Evolutionary conservation across 1,284 basidiomycete genomes (phyloP), one percentile per base, ranked within the genome.

Genomic region (Bjerkandera adusta): DNA sequence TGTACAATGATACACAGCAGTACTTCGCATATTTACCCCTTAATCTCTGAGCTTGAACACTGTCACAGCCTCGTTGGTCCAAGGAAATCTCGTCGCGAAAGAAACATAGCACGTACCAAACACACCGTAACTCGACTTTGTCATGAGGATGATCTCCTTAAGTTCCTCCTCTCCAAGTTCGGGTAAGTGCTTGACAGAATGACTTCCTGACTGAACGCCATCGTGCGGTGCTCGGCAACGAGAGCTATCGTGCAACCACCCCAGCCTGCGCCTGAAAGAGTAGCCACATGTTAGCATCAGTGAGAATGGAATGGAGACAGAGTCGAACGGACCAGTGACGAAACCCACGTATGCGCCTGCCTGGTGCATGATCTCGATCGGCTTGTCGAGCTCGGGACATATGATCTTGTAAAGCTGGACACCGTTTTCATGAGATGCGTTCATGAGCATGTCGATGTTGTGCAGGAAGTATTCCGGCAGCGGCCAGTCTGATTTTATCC

Each of bases 171-270:
- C 76, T 35, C 75, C 71, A 25, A 94, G 64, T 5, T 68, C 68
- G n/a, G n/a, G n/a, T n/a, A n/a, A n/a, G 46, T 72, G 71, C 65
- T 87, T 93, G 8, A 81, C 77, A 16, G 62, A 66, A 61, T 79
- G 20, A 94, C 69, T 50, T 72, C 70, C 50, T 68, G 61, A 39
- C 93, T 83, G 60, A 95, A 93, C n/a, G 60, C 53, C 0, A 77
- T 72, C 3, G 90, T 86, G 29, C 76, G 60, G n/a, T 71, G 66
- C 55, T 87, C 83, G 5, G 79, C 75, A 3, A 95, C 85, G 15
- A 95, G 75, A 13, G 88, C 90, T 16, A 95, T 86, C 0, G 87
- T 88, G 56, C 89, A 92, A 10, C 92, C 92, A 41, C 92, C 92
- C 91, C 91, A 96, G 2, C 92, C 92, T 0, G 92, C 92, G 34